Conservation (phyloP, 305 asterid species). For the Coffea humblotiana region DNA sequence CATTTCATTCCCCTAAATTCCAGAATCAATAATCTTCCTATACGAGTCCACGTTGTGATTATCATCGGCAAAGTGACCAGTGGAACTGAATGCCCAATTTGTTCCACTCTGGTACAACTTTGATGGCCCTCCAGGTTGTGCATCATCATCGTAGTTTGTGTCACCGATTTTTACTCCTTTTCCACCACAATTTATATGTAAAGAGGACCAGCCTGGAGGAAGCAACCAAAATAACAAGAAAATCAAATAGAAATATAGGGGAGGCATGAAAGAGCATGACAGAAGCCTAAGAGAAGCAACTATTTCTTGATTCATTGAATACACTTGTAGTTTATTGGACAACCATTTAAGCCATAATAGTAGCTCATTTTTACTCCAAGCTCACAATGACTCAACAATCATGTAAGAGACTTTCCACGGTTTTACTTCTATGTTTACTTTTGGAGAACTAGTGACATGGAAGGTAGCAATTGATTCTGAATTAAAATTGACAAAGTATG, state of each 20-base stretch:
- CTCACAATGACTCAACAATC: not conserved
- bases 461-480: not conserved
- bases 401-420: not conserved
- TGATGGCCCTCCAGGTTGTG: slow-evolving; percentile 25
- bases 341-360: too few species aligned
- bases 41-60: slow-evolving; percentile 18
- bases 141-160: slow-evolving; percentile 28
- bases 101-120: slow-evolving; percentile 5
- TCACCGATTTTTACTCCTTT: slow-evolving; percentile 1
- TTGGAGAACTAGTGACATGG: not conserved
- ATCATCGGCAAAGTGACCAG: slow-evolving; percentile 32
- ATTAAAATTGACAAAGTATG: not conserved
- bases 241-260: not conserved
- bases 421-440: too few species aligned
- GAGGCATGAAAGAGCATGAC: not conserved
- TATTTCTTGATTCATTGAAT: not conserved
- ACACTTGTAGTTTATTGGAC: not conserved
- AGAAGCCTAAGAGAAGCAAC: not conserved
- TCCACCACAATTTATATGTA: slow-evolving; percentile 49
- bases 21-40: slow-evolving; percentile 29
- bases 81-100: slow-evolving; percentile 37
- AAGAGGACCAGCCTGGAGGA: slow-evolving; percentile 18
- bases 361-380: not conserved
- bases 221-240: not conserved
- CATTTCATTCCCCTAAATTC: slow-evolving; percentile 33